Conservation (phyloP, 169 alveolate species). For the Plasmodium yoelii region DNA sequence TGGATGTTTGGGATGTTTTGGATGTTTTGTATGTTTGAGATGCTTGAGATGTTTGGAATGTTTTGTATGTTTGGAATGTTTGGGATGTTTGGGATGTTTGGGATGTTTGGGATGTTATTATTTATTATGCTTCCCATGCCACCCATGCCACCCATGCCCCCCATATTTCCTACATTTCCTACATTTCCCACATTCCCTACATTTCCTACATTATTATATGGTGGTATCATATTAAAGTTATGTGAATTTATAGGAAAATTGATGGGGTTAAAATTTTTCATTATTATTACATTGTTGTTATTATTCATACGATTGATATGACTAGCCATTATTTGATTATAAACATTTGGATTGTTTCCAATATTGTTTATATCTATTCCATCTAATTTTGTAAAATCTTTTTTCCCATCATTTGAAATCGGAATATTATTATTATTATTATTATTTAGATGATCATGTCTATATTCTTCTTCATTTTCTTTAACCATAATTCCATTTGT, state of each 20-base stretch:
- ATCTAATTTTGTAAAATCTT: neutral
- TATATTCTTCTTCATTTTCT: conserved; percentile 9
- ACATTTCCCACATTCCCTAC: no score
- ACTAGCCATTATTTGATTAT: neutral
- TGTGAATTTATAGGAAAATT: conserved; percentile 32
- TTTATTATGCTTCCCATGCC: no score
- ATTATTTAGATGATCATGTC: conserved; percentile 7
- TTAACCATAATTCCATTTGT: neutral
- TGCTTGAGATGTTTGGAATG: no score
- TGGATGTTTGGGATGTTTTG: no score
- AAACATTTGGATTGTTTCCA: neutral
- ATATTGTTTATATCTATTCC: conserved; percentile 12
- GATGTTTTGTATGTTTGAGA: no score
- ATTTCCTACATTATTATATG: conserved; percentile 10
- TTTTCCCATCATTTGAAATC: neutral
- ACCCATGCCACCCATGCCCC: no score
- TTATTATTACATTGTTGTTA: conserved; percentile 1
- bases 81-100: no score
- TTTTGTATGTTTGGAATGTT: no score
- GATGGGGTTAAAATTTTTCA: conserved; percentile 19
- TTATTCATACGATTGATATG: conserved; percentile 6
- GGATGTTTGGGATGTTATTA: no score
- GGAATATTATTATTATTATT: neutral
- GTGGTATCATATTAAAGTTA: conserved; percentile 1
- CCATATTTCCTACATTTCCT: no score